Conservation (phyloP, 2,329 filamentous ascomycete genomes). For the Chlorencoelia australis region DNA sequence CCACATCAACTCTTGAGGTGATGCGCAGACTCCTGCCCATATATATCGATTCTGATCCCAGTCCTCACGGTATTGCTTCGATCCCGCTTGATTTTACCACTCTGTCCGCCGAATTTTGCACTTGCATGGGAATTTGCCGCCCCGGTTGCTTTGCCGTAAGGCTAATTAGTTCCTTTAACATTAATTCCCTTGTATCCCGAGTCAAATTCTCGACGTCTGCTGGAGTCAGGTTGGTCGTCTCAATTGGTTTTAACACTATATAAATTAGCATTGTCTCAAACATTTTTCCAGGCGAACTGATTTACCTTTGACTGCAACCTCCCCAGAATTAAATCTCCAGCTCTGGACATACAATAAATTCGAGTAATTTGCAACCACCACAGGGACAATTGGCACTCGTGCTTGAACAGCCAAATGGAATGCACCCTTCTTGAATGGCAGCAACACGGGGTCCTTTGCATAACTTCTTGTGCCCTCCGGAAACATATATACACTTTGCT, state of each 20-base stretch:
- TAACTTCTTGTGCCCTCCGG: conserved; percentile 92
- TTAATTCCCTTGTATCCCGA: conserved; percentile 57
- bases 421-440: conserved; percentile 98
- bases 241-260: conserved; percentile 68
- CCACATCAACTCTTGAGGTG: too few species aligned
- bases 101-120: conserved; percentile 13
- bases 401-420: conserved; percentile 95
- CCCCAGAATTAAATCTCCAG: conserved; percentile 55
- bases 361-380: conserved; percentile 72
- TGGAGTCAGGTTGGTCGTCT: conserved; percentile 60
- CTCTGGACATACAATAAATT: conserved; percentile 57
- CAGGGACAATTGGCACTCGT: conserved; percentile 82
- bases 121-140: conserved; percentile 22
- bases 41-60: too few species aligned
- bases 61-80: too few species aligned
- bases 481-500: conserved; percentile 76
- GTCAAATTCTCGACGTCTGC: conserved; percentile 71
- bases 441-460: conserved; percentile 64
- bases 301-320: conserved; percentile 66
- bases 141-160: conserved; percentile 44
- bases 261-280: too few species aligned
- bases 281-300: background rate
- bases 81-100: conserved; percentile 22
- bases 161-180: conserved; percentile 56
- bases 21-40: too few species aligned